phyloP scores from a whole-genome alignment of 78 protist species.

The Cavenderia fasciculata region DNA sequence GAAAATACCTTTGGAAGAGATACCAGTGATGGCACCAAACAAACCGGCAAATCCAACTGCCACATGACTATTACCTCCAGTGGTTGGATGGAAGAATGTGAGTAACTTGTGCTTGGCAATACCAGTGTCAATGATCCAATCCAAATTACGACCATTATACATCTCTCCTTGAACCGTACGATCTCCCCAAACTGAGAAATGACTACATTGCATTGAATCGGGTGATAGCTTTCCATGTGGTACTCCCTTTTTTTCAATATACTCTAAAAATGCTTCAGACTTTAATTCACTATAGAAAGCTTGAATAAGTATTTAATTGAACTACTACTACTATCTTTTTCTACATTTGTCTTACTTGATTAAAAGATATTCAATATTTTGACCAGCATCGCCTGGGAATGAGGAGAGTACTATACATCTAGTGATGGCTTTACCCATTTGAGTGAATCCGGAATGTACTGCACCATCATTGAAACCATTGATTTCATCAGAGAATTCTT shows the following conservation, averaged over 20 bases:
- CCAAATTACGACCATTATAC: constrained; percentile 80
- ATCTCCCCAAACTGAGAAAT: constrained; percentile 71
- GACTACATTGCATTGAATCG: constrained; percentile 66
- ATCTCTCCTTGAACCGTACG: constrained; percentile 58
- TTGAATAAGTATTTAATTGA: too few relatives aligned
- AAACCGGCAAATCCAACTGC: constrained; percentile 68
- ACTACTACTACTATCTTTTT: too few relatives aligned
- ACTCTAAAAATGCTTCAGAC: too few relatives aligned
- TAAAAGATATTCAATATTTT: constrained; percentile 53
- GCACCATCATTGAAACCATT: constrained; percentile 65
- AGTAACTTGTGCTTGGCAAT: constrained; percentile 66
- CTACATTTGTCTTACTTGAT: background rate
- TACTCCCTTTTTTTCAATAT: too few relatives aligned
- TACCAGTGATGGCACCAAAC: constrained; percentile 81
- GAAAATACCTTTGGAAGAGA: constrained; percentile 62
- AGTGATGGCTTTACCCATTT: background rate
- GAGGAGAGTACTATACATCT: background rate
- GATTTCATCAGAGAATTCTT: constrained; percentile 59
- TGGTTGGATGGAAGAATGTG: constrained; percentile 59
- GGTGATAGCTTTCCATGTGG: too few relatives aligned
- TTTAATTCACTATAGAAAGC: too few relatives aligned
- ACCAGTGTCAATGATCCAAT: constrained; percentile 79
- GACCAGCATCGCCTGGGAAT: constrained; percentile 50
- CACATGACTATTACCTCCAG: constrained; percentile 10
- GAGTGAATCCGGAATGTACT: constrained; percentile 10